Base-by-base conservation (phyloP, 2,329 filamentous ascomycete genomes). In the Hypoxylon sp. region DNA sequence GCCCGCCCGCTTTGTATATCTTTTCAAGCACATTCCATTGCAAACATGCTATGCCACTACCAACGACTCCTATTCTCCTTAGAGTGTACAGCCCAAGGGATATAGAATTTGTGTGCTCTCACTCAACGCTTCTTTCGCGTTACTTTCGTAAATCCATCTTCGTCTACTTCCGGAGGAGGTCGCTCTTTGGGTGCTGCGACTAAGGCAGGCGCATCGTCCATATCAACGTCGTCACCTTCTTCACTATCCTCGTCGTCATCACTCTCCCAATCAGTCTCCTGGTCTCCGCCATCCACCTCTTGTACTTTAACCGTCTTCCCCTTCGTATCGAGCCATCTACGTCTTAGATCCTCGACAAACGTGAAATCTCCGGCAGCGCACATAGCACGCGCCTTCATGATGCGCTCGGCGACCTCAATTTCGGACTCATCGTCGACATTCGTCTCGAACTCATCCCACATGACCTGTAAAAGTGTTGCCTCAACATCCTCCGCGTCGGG, bases 361-460 rank as follows among this genome's bases (percentile, higher is more conserved):
- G 82, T 83, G 69, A 91, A 91, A 62, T 90, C 85, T 14, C 92
- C 91, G 68, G 87, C 85, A 63, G 84, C 83, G 74, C 90, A 89
- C 76, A 92, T 86, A 64, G 84, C 83, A 74, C 89, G 85, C 69
- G 95, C 81, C 57, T 85, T 84, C 78, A 97, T 81, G 64, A 98
- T 92, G 73, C 90, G 85, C 64, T 84, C 83, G 9, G 94, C 94
- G 5, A 97, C 88, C 61, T 90, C 87, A 58, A 87, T 89, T 34
- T 90, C 92, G 51, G 91, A 95, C 74, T 94, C 94, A 79, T 99
- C 96, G 75, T 98, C 96, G 28, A 98, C 88, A 62, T 93, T 91
- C 60, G 96, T 91, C 75, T 97, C 94, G 76, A 98, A 99, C 80
- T 99, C 96, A 82, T 98, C 96, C 69, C 92, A 87, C 91, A 98